Evolutionary conservation across 2,329 filamentous ascomycete species (phyloP), one percentile per base, ranked within the genome.

Genomic region (Hypoxylon sp.): DNA sequence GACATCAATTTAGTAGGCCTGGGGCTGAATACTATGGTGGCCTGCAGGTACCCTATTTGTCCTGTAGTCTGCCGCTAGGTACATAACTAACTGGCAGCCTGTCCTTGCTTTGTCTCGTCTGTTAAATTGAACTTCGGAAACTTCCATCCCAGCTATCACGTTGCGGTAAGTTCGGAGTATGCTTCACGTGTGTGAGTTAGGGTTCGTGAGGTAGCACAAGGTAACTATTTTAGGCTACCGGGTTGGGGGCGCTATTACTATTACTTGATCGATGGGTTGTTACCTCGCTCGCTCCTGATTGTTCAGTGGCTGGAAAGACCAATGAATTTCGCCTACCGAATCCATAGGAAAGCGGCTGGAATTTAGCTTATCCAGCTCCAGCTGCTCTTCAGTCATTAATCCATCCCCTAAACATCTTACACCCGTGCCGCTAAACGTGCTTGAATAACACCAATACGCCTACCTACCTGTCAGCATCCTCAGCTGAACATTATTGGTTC

Each of bases 151-250:
- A 29, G 37, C 26, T 11, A 34, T 4, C 4, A 6, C 4, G 8
- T 19, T 5, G 36, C 27, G 27, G 34, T 23, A 47, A 38, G 35
- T 26, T 34, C 23, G 23, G 27, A 15, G 27, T 43, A 13, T 17
- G 31, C 30, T 26, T 27, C n/a, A n/a, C n/a, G n/a, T n/a, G n/a
- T n/a, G n/a, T n/a, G n/a, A n/a, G n/a, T n/a, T n/a, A n/a, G n/a
- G n/a, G n/a, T n/a, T n/a, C n/a, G n/a, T n/a, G n/a, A 25, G 25
- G 23, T 43, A 29, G 13, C 16, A 40, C 29, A 19, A 31, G 30
- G 36, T 42, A n/a, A 38, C 46, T 55, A 55, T 55, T 55, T 55
- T 42, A 41, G 51, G 42, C 19, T 19, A 41, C 27, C 31, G 41
- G n/a, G n/a, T n/a, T n/a, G 51, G 19, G 41, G 29, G 42, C 30